Evolutionary conservation across 2,329 filamentous ascomycete species (phyloP), one percentile per base, ranked within the genome.

Genomic region (Aspergillus melleus): DNA sequence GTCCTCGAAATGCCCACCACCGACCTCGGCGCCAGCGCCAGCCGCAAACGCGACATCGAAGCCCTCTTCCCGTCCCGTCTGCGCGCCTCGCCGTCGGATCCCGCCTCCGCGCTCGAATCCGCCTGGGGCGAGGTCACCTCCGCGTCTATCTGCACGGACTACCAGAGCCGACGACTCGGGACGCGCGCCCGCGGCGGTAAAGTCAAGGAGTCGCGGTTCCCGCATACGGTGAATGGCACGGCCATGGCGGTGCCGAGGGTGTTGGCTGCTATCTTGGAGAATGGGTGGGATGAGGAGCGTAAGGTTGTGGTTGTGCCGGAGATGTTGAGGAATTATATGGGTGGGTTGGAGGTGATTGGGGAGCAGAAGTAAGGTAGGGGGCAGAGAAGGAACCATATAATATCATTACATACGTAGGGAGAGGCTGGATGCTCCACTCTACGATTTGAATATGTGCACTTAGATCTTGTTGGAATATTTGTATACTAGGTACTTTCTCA

Each of bases 121-220:
- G 92, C 91, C 30, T 99, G 93, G 90, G 95, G 95, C 51, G 95
- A 99, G 77, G 88, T 99, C 55, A 96, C 93, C 0, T 94, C 90
- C 49, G 88, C 92, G 0, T 96, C 91, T 64, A 88, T 94, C 68
- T 99, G 95, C 77, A 95, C 91, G 1, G 95, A 99, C 76, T 99
- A 98, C 77, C 95, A 99, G 80, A 90, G 86, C 26, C 84, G 95
- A 29, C 84, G 95, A 16, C 81, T 99, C 39, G 88, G 86, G 29
- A 97, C 95, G 14, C 84, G 90, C 46, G 80, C 91, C 50, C 87
- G 88, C 63, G 79, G 77, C 54, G 77, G 77, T 46, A 77, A 73
- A 19, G 58, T 67, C 6, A 75, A 74, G 62, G 79, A 79, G 71
- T 77, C 89, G 46, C 81, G 83, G 1, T 98, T 92, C 74, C 92